Evolutionary conservation across 306 rosid genomes (phyloP).

Genomic region (Cucurbita moschata): DNA sequence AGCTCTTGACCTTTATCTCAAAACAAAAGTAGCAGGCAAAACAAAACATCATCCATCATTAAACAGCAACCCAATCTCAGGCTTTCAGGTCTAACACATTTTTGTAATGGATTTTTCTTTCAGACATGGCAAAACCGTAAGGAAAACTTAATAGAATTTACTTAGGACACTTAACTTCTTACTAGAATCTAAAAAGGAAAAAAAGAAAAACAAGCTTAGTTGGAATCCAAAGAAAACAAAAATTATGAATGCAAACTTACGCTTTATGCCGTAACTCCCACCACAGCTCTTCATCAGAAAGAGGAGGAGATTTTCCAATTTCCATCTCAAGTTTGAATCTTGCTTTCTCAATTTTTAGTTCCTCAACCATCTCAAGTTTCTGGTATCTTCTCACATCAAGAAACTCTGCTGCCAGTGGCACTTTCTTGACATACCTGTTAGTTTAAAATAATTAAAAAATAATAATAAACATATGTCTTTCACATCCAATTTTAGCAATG

Average conservation of each 20-base stretch:
- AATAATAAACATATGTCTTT: neutral
- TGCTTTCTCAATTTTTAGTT: constrained; percentile 46
- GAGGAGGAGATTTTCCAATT: constrained; percentile 95
- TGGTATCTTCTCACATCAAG: constrained; percentile 88
- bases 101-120: neutral
- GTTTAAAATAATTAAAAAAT: neutral
- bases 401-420: constrained; percentile 86
- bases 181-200: neutral
- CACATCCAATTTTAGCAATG: neutral
- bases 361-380: constrained; percentile 68
- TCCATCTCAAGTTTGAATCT: constrained; percentile 72
- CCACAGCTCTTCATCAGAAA: constrained; percentile 78
- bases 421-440: constrained; percentile 81
- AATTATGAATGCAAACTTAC: constrained; percentile 30
- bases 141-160: neutral
- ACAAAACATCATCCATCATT: neutral
- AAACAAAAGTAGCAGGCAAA: neutral
- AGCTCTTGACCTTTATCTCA: neutral
- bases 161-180: neutral
- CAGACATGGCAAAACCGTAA: neutral
- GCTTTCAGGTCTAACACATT: neutral
- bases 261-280: constrained; percentile 72
- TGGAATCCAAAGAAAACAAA: neutral
- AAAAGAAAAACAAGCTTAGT: neutral
- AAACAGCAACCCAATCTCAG: neutral